Evolutionary conservation across 192 early-diverging fungal genomes (phyloP), one percentile per base, ranked within the genome.

Genomic region (Entomortierella parvispora): DNA sequence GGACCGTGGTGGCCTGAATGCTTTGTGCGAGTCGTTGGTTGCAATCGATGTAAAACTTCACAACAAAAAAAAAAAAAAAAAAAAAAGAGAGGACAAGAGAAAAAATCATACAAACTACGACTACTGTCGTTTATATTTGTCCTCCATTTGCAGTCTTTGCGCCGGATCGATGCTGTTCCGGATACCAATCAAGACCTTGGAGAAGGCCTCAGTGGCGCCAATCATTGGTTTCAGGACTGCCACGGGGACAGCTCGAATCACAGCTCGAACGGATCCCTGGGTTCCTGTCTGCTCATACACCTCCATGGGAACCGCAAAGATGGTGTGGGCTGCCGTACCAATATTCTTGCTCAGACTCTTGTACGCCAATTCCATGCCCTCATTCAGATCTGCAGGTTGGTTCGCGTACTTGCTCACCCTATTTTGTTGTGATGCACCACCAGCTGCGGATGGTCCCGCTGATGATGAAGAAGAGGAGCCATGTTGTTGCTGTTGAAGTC

Each of bases 171-270:
- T 89, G 10, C 91, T 90, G 75, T 96, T 99, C 57, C 94, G 90
- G 62, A 99, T 62, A 2, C 97, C 96, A 58, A 96, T 85, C 26
- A 99, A 82, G 8, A 94, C 90, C 80, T 97, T 96, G 2, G 95
- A 93, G 15, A 97, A 90, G 0, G 96, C 97, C 49, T 97, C 97
- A 0, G 96, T 92, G 1, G 93, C 91, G 0, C 97, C 96, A 80
- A 99, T 97, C 90, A 97, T 94, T 0, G 97, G 97, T 78, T 93
- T 93, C 26, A 99, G 83, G 32, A 97, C 91, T 1, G 97, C 95
- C 18, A 95, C 91, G 0, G 97, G 97, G 28, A 99, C 90, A 2
- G 92, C 93, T 22, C 85, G 76, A 28, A 91, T 89, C 12, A 93
- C 92, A 0, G 93, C 88, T 10, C 81, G 82, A 4, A 87, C 81